Percentiles rank a stretch among this genome's conserved stretches.
phyloP scores from a whole-genome alignment of 129 eudicot genomes.

The Tanacetum coccineum region DNA sequence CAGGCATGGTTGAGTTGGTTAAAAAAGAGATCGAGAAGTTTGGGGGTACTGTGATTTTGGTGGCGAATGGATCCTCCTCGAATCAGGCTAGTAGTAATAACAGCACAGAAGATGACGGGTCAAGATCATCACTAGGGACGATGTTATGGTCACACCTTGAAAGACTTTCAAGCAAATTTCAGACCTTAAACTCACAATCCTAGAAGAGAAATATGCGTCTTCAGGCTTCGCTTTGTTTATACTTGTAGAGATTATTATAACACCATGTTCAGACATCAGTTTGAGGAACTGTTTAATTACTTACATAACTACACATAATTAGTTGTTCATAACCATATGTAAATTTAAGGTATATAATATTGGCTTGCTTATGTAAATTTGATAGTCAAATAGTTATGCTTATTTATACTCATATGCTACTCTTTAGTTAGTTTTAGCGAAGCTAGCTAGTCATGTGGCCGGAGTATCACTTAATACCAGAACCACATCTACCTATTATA shows the following conservation, averaged over 20 bases:
- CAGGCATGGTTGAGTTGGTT: constrained; percentile 40
- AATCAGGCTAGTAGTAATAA: constrained; percentile 24
- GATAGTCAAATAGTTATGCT: too few relatives aligned
- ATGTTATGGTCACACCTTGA: constrained; percentile 75
- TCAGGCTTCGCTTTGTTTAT: too few relatives aligned
- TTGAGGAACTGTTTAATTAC: too few relatives aligned
- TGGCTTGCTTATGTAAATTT: too few relatives aligned
- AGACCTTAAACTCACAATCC: constrained; percentile 31
- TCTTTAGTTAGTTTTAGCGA: too few relatives aligned
- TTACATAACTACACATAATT: too few relatives aligned
- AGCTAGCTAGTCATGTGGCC: too few relatives aligned
- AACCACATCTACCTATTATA: too few relatives aligned
- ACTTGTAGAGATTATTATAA: background rate
- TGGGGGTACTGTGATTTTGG: constrained; percentile 33
- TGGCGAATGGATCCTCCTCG: constrained; percentile 23
- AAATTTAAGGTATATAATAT: too few relatives aligned
- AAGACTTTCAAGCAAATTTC: constrained; percentile 61
- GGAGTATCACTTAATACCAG: too few relatives aligned
- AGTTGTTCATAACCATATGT: too few relatives aligned
- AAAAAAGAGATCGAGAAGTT: constrained; percentile 47
- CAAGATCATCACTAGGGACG: constrained; percentile 57
- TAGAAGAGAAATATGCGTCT: background rate
- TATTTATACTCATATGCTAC: too few relatives aligned
- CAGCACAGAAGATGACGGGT: constrained; percentile 18
- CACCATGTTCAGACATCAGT: background rate